Evolutionary conservation across 345 rosid genomes (phyloP).

Genomic region (Eucalyptus pauciflora): DNA sequence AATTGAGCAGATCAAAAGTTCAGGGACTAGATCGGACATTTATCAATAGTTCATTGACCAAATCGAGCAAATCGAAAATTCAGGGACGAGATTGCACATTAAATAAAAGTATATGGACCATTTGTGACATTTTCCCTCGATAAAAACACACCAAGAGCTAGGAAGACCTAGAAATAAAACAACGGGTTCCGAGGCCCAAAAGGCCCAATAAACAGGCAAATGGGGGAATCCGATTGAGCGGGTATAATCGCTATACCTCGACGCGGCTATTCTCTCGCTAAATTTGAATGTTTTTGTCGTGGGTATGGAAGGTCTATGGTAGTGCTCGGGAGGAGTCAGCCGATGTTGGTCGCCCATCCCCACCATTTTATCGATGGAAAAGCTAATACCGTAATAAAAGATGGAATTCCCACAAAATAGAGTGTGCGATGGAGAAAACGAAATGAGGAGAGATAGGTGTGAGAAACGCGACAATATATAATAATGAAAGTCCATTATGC

Average conservation of each 20-base stretch:
- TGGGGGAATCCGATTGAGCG: too few relatives aligned
- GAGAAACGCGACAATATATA: background rate
- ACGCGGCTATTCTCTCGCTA: background rate
- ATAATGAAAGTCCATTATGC: too few relatives aligned
- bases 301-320: background rate
- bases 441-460: background rate
- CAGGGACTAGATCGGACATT: too few relatives aligned
- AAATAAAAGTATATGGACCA: too few relatives aligned
- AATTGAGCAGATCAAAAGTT: too few relatives aligned
- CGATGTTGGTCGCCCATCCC: background rate
- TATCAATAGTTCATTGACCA: too few relatives aligned
- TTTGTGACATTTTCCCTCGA: too few relatives aligned
- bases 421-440: background rate
- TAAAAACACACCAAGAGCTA: background rate
- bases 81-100: too few relatives aligned
- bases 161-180: background rate
- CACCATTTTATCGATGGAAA: background rate
- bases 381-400: background rate
- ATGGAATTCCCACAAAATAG: background rate
- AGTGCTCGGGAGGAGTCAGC: rapidly evolving
- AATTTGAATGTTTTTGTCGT: background rate
- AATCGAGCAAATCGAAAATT: too few relatives aligned
- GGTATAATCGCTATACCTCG: rapidly evolving
- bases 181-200: background rate
- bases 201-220: background rate